Conservation (phyloP, 805 yeast species). For the Ogataea allantospora region DNA sequence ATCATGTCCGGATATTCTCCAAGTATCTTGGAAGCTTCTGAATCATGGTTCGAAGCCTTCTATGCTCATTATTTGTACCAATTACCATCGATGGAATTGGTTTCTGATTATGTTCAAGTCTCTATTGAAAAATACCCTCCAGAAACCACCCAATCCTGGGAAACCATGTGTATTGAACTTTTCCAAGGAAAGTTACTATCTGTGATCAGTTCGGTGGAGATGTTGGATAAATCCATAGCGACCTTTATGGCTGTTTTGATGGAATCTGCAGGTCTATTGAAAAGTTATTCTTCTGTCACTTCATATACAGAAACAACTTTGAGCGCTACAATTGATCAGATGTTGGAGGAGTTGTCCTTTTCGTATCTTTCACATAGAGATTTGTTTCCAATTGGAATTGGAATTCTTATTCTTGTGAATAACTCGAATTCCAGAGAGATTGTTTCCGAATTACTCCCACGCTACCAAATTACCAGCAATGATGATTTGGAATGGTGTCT, state of each 20-base stretch:
- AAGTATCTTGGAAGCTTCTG: slow-evolving; percentile 50
- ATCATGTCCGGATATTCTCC: slow-evolving; percentile 46
- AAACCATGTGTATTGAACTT: slow-evolving; percentile 52
- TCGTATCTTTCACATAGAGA: slow-evolving; percentile 50
- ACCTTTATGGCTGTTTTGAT: slow-evolving; percentile 60
- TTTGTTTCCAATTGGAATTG: slow-evolving; percentile 68
- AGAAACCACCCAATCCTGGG: slow-evolving; percentile 47
- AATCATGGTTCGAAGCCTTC: slow-evolving; percentile 68
- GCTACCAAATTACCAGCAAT: slow-evolving; percentile 58
- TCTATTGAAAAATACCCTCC: slow-evolving; percentile 36
- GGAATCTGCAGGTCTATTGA: slow-evolving; percentile 62
- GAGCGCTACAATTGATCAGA: slow-evolving; percentile 30
- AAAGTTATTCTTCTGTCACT: slow-evolving; percentile 32
- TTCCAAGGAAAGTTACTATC: slow-evolving; percentile 55
- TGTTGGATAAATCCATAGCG: slow-evolving; percentile 60
- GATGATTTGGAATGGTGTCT: slow-evolving; percentile 82
- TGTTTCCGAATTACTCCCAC: slow-evolving; percentile 58
- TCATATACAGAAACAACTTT: slow-evolving; percentile 13
- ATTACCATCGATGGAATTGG: slow-evolving; percentile 49
- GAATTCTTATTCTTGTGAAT: slow-evolving; percentile 51
- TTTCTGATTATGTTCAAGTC: slow-evolving; percentile 40
- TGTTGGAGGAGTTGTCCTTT: slow-evolving; percentile 54
- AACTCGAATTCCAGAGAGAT: slow-evolving; percentile 43
- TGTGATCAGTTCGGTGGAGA: slow-evolving; percentile 57
- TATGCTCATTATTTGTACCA: slow-evolving; percentile 44